Conservation (phyloP, 768 basidiomycete genomes). For the Tricholoma furcatifolium region DNA sequence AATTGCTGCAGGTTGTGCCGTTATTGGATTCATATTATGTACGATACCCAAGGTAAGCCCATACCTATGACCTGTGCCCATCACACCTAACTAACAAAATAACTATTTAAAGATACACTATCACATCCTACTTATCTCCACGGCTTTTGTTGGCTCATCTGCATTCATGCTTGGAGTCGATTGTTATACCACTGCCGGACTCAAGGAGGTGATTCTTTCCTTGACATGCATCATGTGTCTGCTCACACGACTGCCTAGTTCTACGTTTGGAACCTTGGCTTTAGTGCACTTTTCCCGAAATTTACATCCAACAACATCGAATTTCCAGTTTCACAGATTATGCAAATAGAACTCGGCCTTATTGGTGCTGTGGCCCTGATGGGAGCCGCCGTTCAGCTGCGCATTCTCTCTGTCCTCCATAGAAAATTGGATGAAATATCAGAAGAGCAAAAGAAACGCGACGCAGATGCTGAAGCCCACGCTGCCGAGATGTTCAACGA, state of each 20-base stretch:
- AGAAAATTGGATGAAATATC: conserved; percentile 78
- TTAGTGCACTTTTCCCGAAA: conserved; percentile 75
- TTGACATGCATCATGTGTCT: not conserved
- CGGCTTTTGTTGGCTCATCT: conserved; percentile 87
- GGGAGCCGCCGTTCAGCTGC: conserved; percentile 88
- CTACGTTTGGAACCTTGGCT: conserved; percentile 95
- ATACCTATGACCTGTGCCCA: conserved; percentile 3
- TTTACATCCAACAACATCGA: conserved; percentile 62
- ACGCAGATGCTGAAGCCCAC: conserved; percentile 72
- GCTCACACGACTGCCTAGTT: conserved; percentile 49
- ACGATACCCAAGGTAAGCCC: conserved; percentile 68
- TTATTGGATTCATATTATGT: conserved; percentile 78
- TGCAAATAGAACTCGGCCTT: conserved; percentile 92
- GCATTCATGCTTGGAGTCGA: conserved; percentile 93
- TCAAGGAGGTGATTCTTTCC: conserved; percentile 75
- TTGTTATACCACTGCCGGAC: conserved; percentile 86
- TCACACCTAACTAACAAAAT: conserved; percentile 10
- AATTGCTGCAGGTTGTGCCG: conserved; percentile 55
- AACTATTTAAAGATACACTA: conserved; percentile 60
- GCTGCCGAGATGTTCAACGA: conserved; percentile 69
- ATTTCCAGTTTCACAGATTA: conserved; percentile 85
- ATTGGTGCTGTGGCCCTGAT: conserved; percentile 80
- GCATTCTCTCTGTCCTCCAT: conserved; percentile 78
- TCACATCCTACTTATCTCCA: conserved; percentile 82
- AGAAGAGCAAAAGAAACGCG: conserved; percentile 67